Evolutionary conservation across 805 yeast species (phyloP).

Genomic region (Hanseniaspora taiwanica): DNA sequence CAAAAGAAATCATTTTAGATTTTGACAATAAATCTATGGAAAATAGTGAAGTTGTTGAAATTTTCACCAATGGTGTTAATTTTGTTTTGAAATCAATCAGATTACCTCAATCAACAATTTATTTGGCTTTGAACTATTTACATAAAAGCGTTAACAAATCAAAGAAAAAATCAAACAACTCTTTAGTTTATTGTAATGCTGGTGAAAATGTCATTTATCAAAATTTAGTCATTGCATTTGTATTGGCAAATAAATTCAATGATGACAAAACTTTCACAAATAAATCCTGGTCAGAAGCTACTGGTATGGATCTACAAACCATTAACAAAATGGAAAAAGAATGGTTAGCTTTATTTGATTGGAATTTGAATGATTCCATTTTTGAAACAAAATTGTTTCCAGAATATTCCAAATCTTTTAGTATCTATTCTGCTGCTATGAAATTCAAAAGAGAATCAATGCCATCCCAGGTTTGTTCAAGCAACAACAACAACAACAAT

Average conservation of each 20-base stretch:
- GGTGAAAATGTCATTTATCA: conserved; percentile 33
- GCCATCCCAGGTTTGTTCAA: neutral
- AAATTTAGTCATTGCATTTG: conserved; percentile 52
- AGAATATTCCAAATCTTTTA: neutral
- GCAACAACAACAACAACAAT: neutral
- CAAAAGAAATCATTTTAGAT: conserved; percentile 27
- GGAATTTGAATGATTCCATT: conserved; percentile 36
- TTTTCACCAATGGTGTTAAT: conserved; percentile 45
- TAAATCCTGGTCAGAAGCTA: conserved; percentile 93
- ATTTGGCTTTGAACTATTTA: conserved; percentile 68
- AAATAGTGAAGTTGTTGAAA: conserved; percentile 2
- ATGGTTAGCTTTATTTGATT: conserved; percentile 51
- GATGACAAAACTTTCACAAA: conserved; percentile 95
- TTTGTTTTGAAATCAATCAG: conserved; percentile 78
- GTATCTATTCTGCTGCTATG: neutral
- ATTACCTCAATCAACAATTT: conserved; percentile 68
- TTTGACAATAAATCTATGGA: conserved; percentile 10
- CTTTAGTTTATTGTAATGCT: conserved; percentile 11
- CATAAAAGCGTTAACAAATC: conserved; percentile 41
- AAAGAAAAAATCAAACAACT: conserved; percentile 16
- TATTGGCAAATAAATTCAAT: conserved; percentile 84
- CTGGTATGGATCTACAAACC: conserved; percentile 51
- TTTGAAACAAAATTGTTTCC: neutral
- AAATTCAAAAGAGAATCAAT: neutral
- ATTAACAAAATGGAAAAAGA: conserved; percentile 57